Conservation (phyloP, 1,284 basidiomycete species). For the Cutaneotrichosporon curvatum region DNA sequence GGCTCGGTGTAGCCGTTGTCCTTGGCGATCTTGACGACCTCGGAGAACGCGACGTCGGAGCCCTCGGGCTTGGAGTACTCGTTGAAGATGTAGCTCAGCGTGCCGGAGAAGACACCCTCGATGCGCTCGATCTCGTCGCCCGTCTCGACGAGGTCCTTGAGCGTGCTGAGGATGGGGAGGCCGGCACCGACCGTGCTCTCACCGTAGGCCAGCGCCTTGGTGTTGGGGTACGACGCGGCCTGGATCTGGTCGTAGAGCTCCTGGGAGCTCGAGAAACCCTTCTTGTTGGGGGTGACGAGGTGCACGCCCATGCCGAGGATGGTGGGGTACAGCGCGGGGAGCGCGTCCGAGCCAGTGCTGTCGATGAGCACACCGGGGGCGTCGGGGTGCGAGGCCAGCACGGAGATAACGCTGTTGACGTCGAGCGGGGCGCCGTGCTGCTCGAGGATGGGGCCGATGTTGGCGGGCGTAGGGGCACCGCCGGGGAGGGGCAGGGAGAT, state of each 20-base stretch:
- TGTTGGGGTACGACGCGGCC: slow-evolving; percentile 53
- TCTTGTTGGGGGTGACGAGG: slow-evolving; percentile 97
- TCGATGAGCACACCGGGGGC: slow-evolving; percentile 75
- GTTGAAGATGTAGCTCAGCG: slow-evolving; percentile 99
- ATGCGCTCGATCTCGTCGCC: slow-evolving; percentile 69
- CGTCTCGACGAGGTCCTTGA: slow-evolving; percentile 84
- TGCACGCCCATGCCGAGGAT: slow-evolving; percentile 74
- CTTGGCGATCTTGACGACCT: slow-evolving; percentile 80
- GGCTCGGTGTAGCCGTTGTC: slow-evolving; percentile 97
- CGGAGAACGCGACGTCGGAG: slow-evolving; percentile 60
- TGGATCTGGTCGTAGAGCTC: slow-evolving; percentile 64
- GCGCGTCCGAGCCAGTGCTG: slow-evolving; percentile 79
- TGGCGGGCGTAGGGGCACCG: slow-evolving; percentile 44
- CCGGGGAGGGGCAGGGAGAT: slow-evolving; percentile 52
- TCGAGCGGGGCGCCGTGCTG: slow-evolving; percentile 42
- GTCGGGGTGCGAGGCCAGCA: slow-evolving; percentile 48
- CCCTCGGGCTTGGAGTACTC: slow-evolving; percentile 61
- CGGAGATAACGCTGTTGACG: slow-evolving; percentile 46
- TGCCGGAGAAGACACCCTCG: slow-evolving; percentile 67
- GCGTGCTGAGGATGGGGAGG: slow-evolving; percentile 80
- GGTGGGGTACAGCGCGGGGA: slow-evolving; percentile 76
- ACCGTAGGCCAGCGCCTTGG: slow-evolving; percentile 61
- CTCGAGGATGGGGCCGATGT: slow-evolving; percentile 42
- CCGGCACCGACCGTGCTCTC: slow-evolving; percentile 96
- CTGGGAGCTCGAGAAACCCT: slow-evolving; percentile 78